Conservation (phyloP, 345 rosid species). For the Eucalyptus pauciflora region DNA sequence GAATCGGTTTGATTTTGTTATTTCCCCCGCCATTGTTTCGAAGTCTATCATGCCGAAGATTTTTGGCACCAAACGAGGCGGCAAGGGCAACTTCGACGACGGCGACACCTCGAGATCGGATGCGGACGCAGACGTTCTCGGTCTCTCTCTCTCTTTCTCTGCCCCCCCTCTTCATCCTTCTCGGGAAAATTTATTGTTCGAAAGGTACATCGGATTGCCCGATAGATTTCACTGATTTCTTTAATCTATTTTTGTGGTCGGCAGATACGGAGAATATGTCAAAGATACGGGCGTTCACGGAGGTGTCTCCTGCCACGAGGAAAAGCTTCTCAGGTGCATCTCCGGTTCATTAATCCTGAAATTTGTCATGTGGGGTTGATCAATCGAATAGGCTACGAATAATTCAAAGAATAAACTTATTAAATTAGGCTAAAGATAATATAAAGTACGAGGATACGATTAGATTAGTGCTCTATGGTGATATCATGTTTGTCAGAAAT, state of each 20-base stretch:
- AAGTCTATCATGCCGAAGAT: constrained; percentile 67
- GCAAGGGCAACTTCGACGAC: constrained; percentile 15
- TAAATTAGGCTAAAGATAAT: neutral
- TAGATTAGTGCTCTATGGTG: neutral
- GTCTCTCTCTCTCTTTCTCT: neutral
- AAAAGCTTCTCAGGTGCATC: constrained; percentile 66
- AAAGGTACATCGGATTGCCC: neutral
- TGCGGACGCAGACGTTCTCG: constrained; percentile 8
- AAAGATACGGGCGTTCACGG: constrained; percentile 27
- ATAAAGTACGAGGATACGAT: neutral
- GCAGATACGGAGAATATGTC: constrained; percentile 32
- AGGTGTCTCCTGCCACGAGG: constrained; percentile 29
- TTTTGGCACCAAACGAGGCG: constrained; percentile 42
- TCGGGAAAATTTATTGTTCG: neutral
- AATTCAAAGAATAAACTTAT: neutral
- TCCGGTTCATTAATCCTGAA: neutral
- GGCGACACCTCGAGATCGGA: constrained; percentile 13
- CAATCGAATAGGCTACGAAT: neutral
- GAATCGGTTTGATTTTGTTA: neutral
- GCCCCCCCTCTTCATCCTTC: neutral
- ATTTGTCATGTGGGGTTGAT: no score
- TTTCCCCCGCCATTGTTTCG: neutral
- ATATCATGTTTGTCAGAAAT: neutral
- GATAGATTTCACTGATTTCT: neutral
- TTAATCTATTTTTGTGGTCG: neutral